A percentile compares a stretch with the other conserved stretches of the same genome.
phyloP scores from a whole-genome alignment of 108 stramenopile genomes.

The Aurantiochytrium sp. region DNA sequence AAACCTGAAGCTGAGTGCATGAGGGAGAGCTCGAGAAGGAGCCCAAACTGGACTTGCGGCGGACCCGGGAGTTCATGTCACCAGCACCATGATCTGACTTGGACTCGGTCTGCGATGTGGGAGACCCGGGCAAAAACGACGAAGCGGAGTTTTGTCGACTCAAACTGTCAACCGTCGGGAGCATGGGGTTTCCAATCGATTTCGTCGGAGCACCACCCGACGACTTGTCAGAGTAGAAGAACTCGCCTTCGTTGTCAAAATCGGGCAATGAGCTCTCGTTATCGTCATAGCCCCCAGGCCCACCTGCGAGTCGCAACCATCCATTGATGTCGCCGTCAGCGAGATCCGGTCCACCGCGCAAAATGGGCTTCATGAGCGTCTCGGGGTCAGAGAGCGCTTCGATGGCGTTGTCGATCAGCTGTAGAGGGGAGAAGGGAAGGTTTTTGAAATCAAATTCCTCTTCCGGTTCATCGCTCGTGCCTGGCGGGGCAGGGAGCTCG shows the following conservation, averaged over 20 bases:
- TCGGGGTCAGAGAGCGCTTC: background rate
- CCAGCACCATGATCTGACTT: background rate
- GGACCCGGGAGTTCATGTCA: background rate
- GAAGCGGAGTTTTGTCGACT: background rate
- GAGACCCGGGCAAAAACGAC: background rate
- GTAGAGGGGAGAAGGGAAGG: background rate
- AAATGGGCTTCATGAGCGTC: background rate
- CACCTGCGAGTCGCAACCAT: background rate
- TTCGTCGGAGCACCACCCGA: background rate
- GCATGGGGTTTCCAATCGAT: background rate
- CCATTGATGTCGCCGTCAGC: background rate
- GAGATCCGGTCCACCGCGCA: background rate
- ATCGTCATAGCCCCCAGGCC: background rate
- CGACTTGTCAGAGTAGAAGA: background rate
- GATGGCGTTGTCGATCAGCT: background rate
- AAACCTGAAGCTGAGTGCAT: background rate
- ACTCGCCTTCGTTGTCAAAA: background rate
- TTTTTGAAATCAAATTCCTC: background rate
- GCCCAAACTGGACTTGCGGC: background rate
- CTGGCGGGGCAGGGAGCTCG: background rate
- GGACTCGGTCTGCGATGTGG: background rate
- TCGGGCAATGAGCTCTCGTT: background rate
- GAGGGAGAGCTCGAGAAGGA: background rate
- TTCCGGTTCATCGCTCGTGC: no score
- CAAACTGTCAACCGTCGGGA: background rate